These are phyloP conservation scores for Didymella lethalis DNA, from an alignment of 2,329 filamentous ascomycete genomes.

Conservation along the genomic window DNA sequence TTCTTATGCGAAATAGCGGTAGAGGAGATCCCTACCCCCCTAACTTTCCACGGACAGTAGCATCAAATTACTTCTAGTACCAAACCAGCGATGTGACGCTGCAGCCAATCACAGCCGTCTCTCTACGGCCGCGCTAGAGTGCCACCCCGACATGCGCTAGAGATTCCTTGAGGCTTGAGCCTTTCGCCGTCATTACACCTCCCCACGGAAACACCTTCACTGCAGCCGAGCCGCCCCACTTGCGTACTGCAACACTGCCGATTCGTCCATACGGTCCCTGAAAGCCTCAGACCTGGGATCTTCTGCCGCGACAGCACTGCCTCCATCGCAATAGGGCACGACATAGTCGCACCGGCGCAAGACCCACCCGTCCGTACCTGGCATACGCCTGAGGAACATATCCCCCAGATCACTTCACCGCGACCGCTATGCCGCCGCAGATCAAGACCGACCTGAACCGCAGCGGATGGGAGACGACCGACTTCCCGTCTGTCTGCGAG, in stretches of 20 bases:
- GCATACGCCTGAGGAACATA: constrained; percentile 12
- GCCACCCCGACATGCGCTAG: constrained; percentile 14
- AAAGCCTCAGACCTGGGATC: neutral
- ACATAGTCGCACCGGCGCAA: constrained; percentile 10
- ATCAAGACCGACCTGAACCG: constrained; percentile 97
- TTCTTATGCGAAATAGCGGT: constrained; percentile 39
- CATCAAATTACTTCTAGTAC: constrained; percentile 18
- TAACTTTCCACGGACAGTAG: constrained; percentile 12
- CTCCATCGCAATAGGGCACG: constrained; percentile 8
- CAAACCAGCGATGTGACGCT: neutral
- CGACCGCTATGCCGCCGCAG: constrained; percentile 76
- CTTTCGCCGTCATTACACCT: constrained; percentile 15
- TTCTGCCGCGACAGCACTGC: neutral
- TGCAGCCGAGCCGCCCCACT: constrained; percentile 19
- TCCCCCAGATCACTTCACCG: neutral
- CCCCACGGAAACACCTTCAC: constrained; percentile 18
- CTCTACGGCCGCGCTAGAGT: constrained; percentile 17
- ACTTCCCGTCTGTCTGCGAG: constrained; percentile 89
- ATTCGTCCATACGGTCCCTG: constrained; percentile 8
- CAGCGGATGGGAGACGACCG: constrained; percentile 93
- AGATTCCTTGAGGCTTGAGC: constrained; percentile 6
- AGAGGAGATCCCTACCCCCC: constrained; percentile 36
- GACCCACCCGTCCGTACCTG: constrained; percentile 3
- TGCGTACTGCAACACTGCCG: constrained; percentile 16
- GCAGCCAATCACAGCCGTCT: constrained; percentile 13